Evolutionary conservation across 345 rosid genomes (phyloP).

Genomic region (sweet orange (Citrus sinensis)): DNA sequence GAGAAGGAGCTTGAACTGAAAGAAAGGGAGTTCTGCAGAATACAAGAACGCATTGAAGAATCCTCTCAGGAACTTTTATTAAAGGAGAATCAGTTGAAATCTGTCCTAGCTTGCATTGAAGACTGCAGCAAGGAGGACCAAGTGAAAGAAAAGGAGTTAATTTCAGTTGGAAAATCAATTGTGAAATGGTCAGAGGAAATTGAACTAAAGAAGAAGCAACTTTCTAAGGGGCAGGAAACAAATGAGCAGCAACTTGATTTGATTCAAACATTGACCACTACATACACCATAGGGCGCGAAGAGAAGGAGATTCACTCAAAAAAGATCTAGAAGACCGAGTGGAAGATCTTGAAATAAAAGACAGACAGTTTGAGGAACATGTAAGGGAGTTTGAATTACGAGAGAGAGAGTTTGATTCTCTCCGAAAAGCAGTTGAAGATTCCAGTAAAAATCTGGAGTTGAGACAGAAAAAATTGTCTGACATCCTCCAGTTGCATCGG

Average conservation of each 20-base stretch:
- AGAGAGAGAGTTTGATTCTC: not conserved
- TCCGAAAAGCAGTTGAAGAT: not conserved
- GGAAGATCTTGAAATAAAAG: conserved; percentile 1
- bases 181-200: conserved; percentile 10
- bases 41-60: not conserved
- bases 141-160: conserved; percentile 21
- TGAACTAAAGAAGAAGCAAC: conserved; percentile 23
- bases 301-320: conserved; percentile 18
- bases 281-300: conserved; percentile 9
- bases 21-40: not conserved
- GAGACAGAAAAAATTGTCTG: not conserved
- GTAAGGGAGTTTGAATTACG: conserved; percentile 23
- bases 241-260: conserved; percentile 16
- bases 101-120: not conserved
- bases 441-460: not conserved
- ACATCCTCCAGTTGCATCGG: too few species aligned
- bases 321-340: conserved; percentile 7
- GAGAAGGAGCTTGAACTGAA: conserved; percentile 14
- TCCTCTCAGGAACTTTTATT: not conserved
- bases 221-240: conserved; percentile 15
- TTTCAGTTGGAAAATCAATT: conserved; percentile 18
- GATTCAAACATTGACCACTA: conserved; percentile 12
- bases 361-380: conserved; percentile 4
- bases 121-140: not conserved
- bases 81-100: not conserved